These are phyloP conservation scores for Solanum gandarillasii DNA, from an alignment of 257 asterid genomes.

Conservation along the genomic window DNA sequence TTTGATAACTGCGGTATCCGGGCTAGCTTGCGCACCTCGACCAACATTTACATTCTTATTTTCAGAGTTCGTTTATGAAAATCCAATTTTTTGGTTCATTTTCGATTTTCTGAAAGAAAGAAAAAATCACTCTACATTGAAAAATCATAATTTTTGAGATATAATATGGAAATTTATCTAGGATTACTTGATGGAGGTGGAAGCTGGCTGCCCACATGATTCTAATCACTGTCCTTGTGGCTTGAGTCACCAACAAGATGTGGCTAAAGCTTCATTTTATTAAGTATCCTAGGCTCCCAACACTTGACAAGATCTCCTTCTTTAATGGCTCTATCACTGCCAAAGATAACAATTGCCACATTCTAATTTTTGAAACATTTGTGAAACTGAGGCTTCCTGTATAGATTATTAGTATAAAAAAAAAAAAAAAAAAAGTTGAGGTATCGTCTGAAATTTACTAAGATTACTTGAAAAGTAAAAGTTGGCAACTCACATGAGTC, in stretches of 20 bases:
- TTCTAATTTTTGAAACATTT: background rate
- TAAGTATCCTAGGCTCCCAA: background rate
- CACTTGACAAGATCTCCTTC: constrained; percentile 3
- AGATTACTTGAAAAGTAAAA: background rate
- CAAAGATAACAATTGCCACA: background rate
- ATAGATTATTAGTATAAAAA: background rate
- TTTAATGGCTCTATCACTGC: constrained; percentile 1
- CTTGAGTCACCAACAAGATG: background rate
- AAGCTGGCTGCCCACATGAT: background rate
- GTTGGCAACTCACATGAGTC: background rate
- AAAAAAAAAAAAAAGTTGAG: background rate
- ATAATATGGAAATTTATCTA: background rate
- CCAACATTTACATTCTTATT: background rate
- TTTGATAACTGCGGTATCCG: background rate
- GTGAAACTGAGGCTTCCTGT: background rate
- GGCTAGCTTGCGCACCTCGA: background rate
- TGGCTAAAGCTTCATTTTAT: background rate
- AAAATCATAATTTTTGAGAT: background rate
- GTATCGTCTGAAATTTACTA: background rate
- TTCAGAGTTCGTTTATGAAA: background rate
- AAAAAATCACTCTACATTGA: background rate
- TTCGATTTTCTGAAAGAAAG: background rate
- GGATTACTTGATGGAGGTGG: background rate
- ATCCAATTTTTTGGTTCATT: background rate
- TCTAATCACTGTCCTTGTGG: background rate